phyloP scores from a whole-genome alignment of 257 asterid genomes.

The Jasminum sambac region DNA sequence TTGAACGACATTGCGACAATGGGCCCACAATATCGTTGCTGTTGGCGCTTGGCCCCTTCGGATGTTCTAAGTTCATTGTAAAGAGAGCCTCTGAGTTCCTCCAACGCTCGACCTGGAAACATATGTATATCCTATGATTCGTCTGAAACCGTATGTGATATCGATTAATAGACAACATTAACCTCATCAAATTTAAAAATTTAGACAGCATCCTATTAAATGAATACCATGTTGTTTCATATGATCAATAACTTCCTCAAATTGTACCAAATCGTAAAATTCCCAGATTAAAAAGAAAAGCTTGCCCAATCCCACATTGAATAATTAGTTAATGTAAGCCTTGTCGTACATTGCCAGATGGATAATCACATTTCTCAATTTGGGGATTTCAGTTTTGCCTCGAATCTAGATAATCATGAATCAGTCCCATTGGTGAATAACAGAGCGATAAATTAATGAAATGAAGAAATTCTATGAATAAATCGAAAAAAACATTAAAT shows the following conservation, averaged over 20 bases:
- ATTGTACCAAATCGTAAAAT: neutral
- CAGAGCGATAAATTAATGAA: neutral
- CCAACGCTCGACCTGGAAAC: conserved; percentile 69
- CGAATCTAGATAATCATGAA: too few species aligned
- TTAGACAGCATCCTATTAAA: neutral
- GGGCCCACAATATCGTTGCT: conserved; percentile 73
- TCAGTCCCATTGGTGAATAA: neutral
- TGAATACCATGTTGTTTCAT: neutral
- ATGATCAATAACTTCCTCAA: neutral
- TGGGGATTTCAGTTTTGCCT: neutral
- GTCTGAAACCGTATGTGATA: neutral
- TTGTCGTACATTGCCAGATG: neutral
- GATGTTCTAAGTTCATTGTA: conserved; percentile 73
- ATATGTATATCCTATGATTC: neutral
- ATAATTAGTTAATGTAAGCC: neutral
- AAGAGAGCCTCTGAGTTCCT: conserved; percentile 72
- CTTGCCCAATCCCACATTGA: neutral
- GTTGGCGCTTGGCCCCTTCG: conserved; percentile 85
- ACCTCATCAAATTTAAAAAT: neutral
- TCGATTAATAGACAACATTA: neutral
- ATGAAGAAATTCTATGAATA: neutral
- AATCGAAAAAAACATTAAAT: neutral
- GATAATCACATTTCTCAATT: neutral
- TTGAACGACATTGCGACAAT: conserved; percentile 76
- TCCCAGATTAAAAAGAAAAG: neutral